These are phyloP conservation scores for Plenodomus tracheiphilus DNA, from an alignment of 2,329 filamentous ascomycete genomes.

Conservation along the genomic window DNA sequence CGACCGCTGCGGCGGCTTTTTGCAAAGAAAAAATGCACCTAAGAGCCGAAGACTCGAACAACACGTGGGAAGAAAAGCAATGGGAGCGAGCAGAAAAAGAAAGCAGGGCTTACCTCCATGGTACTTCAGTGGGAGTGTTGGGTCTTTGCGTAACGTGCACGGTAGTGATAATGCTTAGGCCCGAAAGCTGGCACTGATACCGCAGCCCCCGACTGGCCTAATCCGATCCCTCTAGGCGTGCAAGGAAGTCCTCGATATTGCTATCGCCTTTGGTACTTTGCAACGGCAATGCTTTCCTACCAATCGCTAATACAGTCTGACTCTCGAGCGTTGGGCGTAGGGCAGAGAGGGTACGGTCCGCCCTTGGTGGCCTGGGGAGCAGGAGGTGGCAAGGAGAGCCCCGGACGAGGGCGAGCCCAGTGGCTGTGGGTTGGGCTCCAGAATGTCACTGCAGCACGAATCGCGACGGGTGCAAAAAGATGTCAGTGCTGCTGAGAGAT, in stretches of 20 bases:
- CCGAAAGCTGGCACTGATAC: slow-evolving; percentile 12
- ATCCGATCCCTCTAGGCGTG: neutral
- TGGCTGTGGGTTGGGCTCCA: neutral
- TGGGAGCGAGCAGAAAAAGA: slow-evolving; percentile 20
- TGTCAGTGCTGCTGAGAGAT: slow-evolving; percentile 12
- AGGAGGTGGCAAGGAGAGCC: neutral
- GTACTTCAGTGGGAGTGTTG: slow-evolving; percentile 27
- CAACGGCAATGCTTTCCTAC: neutral
- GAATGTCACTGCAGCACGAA: slow-evolving; percentile 13
- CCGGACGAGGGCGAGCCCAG: neutral
- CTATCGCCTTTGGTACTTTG: neutral
- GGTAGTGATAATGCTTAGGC: slow-evolving; percentile 30
- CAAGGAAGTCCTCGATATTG: neutral
- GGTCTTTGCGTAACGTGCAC: slow-evolving; percentile 30
- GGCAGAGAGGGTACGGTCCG: neutral
- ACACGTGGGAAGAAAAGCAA: slow-evolving; percentile 12
- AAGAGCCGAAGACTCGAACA: slow-evolving; percentile 9
- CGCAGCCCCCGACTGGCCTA: neutral
- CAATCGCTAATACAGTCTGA: neutral
- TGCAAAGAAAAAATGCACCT: slow-evolving; percentile 1
- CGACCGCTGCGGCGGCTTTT: slow-evolving; percentile 9
- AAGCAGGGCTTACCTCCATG: slow-evolving; percentile 40
- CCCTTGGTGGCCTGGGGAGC: neutral
- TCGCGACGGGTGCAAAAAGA: slow-evolving; percentile 13
- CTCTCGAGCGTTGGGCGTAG: neutral